Evolutionary conservation across 305 asterid genomes (phyloP), one percentile per base, ranked within the genome.

Genomic region (Monarda citriodora): DNA sequence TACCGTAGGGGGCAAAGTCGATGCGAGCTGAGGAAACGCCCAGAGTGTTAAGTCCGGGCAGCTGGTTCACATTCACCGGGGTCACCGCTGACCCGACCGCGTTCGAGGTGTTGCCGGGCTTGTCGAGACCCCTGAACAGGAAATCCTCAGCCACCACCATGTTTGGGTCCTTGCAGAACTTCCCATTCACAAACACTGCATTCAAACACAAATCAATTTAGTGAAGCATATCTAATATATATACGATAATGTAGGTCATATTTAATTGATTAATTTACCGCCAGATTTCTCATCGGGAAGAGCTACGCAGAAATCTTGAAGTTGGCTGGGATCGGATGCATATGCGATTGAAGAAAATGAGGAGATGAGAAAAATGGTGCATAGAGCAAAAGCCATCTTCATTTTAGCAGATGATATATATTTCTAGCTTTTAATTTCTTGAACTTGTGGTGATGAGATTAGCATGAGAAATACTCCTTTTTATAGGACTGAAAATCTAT

Each of bases 141-240:
- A 58, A 58, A 11, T 58, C 63, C 7, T 58, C 41, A 0, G 63
- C 51, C 6, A 58, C 63, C 25, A 44, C 63, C 53, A 25, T 18
- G 63, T 58, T 25, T 4, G 63, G 63, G 38, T 58, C 2, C 42
- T 58, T 58, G 63, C 63, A 58, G 6, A 58, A 42, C 40, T 44
- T 58, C 41, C 63, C 53, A 9, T 44, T 58, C 63, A 58, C 63
- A 2, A 58, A 42, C 1, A 42, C 63, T 58, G 51, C 13, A 26
- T 26, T 7, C 37, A 23, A 13, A 50, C 38, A 34, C 3, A 34
- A 8, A 12, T 7, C 38, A 34, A 10, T 34, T 34, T 7, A 34
- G 12, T n/a, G n/a, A n/a, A n/a, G n/a, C n/a, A n/a, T n/a, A n/a
- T n/a, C n/a, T n/a, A n/a, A n/a, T n/a, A n/a, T n/a, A n/a, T n/a